Percentiles rank a stretch among this genome's conserved stretches.
phyloP scores from a whole-genome alignment of 2,329 filamentous ascomycete genomes.

The Colletotrichum cereale region DNA sequence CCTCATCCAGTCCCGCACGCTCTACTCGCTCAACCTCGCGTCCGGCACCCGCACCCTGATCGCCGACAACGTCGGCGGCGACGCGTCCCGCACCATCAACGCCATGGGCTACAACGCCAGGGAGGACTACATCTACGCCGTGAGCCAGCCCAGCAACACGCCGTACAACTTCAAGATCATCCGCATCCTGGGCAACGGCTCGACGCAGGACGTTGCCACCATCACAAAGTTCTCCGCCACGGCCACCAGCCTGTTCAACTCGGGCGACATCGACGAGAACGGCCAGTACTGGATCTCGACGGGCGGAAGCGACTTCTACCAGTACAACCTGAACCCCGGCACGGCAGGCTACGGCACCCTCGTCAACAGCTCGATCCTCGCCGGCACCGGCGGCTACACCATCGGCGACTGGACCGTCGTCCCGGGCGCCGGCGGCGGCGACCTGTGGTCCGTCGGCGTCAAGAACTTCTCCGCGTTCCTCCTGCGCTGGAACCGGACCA shows the following conservation, averaged over 20 bases:
- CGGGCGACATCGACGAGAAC: conserved; percentile 44
- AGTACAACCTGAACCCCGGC: conserved; percentile 42
- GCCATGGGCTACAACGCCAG: conserved; percentile 44
- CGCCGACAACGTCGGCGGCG: conserved; percentile 25
- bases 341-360: conserved; percentile 39
- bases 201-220: conserved; percentile 17
- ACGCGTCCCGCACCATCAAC: conserved; percentile 39
- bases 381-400: conserved; percentile 3
- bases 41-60: conserved; percentile 9
- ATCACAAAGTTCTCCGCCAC: neutral
- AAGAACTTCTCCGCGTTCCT: conserved; percentile 21
- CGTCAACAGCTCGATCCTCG: conserved; percentile 13
- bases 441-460: conserved; percentile 42
- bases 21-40: conserved; percentile 41
- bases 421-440: conserved; percentile 33
- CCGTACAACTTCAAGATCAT: conserved; percentile 31
- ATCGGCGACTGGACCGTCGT: conserved; percentile 44
- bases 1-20: conserved; percentile 37
- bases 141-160: neutral
- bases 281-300: conserved; percentile 41
- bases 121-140: conserved; percentile 45
- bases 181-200: conserved; percentile 43
- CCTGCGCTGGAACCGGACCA: conserved; percentile 37
- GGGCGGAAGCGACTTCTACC: conserved; percentile 36
- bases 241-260: conserved; percentile 21